These are phyloP conservation scores for Phaffomyces opuntiae DNA, from an alignment of 805 yeast genomes.

Conservation along the genomic window DNA sequence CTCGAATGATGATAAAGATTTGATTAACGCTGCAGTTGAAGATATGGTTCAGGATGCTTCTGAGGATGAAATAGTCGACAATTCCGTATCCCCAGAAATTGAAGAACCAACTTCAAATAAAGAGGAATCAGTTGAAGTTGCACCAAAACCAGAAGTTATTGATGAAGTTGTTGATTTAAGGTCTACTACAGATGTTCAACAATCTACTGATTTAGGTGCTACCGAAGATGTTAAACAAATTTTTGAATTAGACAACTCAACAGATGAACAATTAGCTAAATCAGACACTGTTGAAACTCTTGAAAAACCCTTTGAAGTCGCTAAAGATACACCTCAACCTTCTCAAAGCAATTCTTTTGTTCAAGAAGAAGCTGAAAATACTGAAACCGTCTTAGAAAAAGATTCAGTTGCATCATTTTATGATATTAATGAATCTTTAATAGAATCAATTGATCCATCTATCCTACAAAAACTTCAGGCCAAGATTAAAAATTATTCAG, in stretches of 20 bases:
- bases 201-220: too few species aligned
- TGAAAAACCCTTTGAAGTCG: conserved; percentile 9
- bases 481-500: conserved; percentile 29
- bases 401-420: conserved; percentile 29
- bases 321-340: conserved; percentile 8
- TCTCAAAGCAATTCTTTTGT: background rate
- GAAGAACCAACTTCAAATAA: background rate
- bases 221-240: background rate
- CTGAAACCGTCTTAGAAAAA: background rate
- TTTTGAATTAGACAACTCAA: too few species aligned
- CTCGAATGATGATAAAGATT: too few species aligned
- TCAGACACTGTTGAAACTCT: background rate
- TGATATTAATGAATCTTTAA: conserved; percentile 20
- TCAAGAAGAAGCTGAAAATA: background rate
- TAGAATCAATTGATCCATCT: conserved; percentile 17
- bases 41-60: background rate
- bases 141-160: background rate
- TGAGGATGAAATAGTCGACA: background rate
- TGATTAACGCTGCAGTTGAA: background rate
- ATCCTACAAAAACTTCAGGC: conserved; percentile 24
- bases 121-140: background rate
- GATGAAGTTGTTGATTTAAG: background rate
- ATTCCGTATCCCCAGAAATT: background rate
- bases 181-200: too few species aligned
- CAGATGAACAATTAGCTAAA: too few species aligned